phyloP scores from a whole-genome alignment of 345 rosid species.

The Excoecaria cochinchinensis region DNA sequence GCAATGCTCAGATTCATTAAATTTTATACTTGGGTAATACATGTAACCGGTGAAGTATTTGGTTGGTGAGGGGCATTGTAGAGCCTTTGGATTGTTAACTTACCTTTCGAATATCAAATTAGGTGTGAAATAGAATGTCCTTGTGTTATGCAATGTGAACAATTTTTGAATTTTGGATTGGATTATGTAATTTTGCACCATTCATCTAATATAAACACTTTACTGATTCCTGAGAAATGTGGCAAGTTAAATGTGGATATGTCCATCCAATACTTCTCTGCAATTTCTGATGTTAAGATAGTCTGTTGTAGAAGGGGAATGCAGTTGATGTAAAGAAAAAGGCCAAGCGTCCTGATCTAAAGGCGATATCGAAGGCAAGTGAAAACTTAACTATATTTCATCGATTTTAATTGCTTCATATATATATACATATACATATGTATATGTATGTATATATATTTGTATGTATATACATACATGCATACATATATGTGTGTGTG shows the following conservation, averaged over 20 bases:
- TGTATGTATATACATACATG: too few relatives aligned
- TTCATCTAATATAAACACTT: not conserved
- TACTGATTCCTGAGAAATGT: not conserved
- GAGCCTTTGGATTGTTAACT: too few relatives aligned
- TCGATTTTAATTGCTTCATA: not conserved
- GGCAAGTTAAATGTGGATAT: not conserved
- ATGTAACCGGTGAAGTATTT: too few relatives aligned
- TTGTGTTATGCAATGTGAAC: not conserved
- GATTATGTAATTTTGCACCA: not conserved
- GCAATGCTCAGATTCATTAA: too few relatives aligned
- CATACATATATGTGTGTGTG: too few relatives aligned
- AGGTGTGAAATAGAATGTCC: not conserved
- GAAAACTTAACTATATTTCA: not conserved
- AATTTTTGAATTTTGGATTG: not conserved
- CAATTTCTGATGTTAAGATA: not conserved
- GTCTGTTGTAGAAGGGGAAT: conserved; percentile 33
- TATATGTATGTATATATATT: too few relatives aligned
- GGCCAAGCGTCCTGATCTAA: conserved; percentile 76
- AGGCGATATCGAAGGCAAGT: conserved; percentile 77
- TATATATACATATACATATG: too few relatives aligned
- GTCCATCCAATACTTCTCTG: not conserved
- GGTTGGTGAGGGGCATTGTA: too few relatives aligned
- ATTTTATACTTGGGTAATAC: too few relatives aligned
- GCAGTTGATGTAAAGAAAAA: conserved; percentile 26
- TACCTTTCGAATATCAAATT: too few relatives aligned